Conservation (phyloP, 495 filamentous ascomycete genomes). For the Penicillium flavigenum region DNA sequence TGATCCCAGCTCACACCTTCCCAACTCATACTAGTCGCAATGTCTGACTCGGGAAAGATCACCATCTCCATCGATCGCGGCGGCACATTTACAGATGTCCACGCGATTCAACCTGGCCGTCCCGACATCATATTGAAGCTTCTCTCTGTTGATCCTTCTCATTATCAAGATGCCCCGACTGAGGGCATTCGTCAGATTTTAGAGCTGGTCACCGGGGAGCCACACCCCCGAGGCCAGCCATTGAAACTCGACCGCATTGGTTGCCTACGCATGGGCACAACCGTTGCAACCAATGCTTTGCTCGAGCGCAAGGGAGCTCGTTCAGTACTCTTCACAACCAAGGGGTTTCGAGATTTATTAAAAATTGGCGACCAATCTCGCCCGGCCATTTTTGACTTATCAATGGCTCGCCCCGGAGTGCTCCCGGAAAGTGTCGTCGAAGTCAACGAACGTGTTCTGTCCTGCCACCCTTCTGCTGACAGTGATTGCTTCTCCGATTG, state of each 20-base stretch:
- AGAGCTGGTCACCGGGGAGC: conserved; percentile 70
- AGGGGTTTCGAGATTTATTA: conserved; percentile 90
- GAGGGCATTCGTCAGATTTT: conserved; percentile 91
- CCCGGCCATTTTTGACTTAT: conserved; percentile 80
- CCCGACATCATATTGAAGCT: conserved; percentile 84
- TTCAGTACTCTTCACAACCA: conserved; percentile 87
- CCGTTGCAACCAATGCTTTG: conserved; percentile 87
- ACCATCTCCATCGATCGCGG: conserved; percentile 55
- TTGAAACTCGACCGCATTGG: conserved; percentile 82
- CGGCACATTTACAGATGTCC: conserved; percentile 66
- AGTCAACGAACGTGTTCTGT: conserved; percentile 70
- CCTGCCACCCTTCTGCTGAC: conserved; percentile 51
- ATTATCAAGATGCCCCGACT: conserved; percentile 85
- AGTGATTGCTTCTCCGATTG: conserved; percentile 56
- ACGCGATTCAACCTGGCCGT: conserved; percentile 52
- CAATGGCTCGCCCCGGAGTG: conserved; percentile 75
- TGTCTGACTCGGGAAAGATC: conserved; percentile 38
- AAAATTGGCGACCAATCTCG: conserved; percentile 84
- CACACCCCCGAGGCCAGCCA: conserved; percentile 77
- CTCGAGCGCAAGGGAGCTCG: conserved; percentile 92
- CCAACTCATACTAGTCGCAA: conserved; percentile 12
- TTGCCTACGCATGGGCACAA: conserved; percentile 86
- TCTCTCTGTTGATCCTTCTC: conserved; percentile 83
- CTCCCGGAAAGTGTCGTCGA: conserved; percentile 75
- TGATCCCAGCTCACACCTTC: not conserved